Evolutionary conservation across 78 protist genomes (phyloP), one percentile per base, ranked within the genome.

Genomic region (Cavenderia fasciculata): DNA sequence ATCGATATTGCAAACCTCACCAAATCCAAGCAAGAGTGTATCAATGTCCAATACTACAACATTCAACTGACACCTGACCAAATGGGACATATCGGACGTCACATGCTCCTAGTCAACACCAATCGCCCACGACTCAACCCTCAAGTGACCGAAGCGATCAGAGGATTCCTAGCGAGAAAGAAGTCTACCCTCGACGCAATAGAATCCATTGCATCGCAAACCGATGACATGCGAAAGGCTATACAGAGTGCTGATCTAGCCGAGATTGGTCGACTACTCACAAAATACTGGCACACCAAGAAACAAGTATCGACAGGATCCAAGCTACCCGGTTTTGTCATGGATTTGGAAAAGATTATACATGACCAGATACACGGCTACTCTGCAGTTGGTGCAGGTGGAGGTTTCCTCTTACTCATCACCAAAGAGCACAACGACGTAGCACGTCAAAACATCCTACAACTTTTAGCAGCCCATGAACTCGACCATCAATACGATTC

Each of bases 341-440:
- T 57, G 0, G 31, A 82, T 14, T 33, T 94, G 7, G 21, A 51
- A 23, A 19, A 47, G 10, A 3, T 33, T 11, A 18, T 87, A 1
- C 38, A 27, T 1, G 87, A 62, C 21, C 40, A n/a, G 23, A 33
- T 41, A 0, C 56, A 93, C 49, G 96, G 96, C 19, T 43, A 61
- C 19, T 36, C 95, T 23, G 59, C 94, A 31, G 72, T 74, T 0
- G 96, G 96, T 52, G 95, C 96, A 2, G 96, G 96, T 18, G 96
- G 95, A 10, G 96, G 96, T 6, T 94, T 94, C 61, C 21, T 94
- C 76, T 8, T 87, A 7, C 25, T 33, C 18, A 68, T 94, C 23
- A 92, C 86, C 34, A 73, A 75, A 56, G 90, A 82, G 8, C 8
- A 63, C 19, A 63, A 27, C 8, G 18, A 43, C 2, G 38, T 63